Percentiles rank a stretch among this genome's conserved stretches.
phyloP scores from a whole-genome alignment of 1,284 basidiomycete genomes.

The Mycena citricolor region DNA sequence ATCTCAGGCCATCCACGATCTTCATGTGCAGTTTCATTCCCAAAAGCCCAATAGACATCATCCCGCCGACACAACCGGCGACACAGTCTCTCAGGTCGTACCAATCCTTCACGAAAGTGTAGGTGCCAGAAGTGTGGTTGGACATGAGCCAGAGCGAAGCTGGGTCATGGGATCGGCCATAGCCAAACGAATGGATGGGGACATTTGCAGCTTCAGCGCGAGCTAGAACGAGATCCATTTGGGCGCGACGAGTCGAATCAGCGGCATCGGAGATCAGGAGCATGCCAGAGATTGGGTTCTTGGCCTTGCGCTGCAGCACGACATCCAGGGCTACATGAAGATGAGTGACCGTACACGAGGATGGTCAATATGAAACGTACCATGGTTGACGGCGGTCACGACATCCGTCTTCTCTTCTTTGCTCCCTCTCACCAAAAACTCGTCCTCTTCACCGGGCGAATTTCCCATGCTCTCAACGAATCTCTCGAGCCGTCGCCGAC shows the following conservation, averaged over 20 bases:
- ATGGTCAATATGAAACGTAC: constrained; percentile 39
- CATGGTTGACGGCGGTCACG: constrained; percentile 93
- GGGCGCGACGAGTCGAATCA: constrained; percentile 90
- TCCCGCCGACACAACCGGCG: constrained; percentile 89
- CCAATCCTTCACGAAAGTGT: constrained; percentile 96
- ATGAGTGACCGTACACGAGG: no score
- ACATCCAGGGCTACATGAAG: constrained; percentile 75
- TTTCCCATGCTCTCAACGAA: constrained; percentile 74
- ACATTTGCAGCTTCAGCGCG: constrained; percentile 94
- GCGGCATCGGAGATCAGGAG: constrained; percentile 89
- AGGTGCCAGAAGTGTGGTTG: constrained; percentile 95
- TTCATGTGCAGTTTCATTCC: constrained; percentile 92
- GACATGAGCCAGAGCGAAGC: constrained; percentile 99
- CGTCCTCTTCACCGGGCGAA: constrained; percentile 52
- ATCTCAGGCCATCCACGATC: constrained; percentile 79
- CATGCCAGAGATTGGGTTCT: constrained; percentile 90
- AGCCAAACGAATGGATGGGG: constrained; percentile 96
- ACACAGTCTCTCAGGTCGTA: constrained; percentile 88
- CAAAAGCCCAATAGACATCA: constrained; percentile 88
- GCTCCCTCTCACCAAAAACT: constrained; percentile 74
- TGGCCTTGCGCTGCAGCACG: constrained; percentile 88
- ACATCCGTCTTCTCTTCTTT: constrained; percentile 93
- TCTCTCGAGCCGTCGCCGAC: constrained; percentile 66
- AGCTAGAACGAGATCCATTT: constrained; percentile 97
- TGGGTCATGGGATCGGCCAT: constrained; percentile 94